Percentiles rank a stretch among this genome's conserved stretches.
Evolutionary conservation across 129 eudicot species (phyloP).

Genomic region (Ambrosia artemisiifolia): DNA sequence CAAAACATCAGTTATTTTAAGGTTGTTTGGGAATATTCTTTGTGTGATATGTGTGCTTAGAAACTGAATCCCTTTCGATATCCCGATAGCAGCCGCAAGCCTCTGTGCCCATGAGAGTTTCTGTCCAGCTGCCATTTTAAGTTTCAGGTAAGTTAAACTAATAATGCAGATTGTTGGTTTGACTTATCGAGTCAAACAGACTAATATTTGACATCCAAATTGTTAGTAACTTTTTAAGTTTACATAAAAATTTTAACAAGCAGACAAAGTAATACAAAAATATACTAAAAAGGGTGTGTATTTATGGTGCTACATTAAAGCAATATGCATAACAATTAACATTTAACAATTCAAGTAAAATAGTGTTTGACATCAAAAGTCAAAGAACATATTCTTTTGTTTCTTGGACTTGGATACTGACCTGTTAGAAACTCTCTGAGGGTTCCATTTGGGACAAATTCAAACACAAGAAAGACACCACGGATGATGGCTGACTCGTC

Average conservation of each 20-base stretch:
- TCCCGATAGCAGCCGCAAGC: constrained; percentile 55
- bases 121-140: constrained; percentile 38
- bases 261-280: neutral
- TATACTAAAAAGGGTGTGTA: neutral
- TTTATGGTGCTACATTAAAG: neutral
- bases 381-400: neutral
- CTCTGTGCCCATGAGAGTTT: constrained; percentile 56
- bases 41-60: constrained; percentile 53
- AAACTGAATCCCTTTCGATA: constrained; percentile 68
- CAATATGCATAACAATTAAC: neutral
- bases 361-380: constrained; percentile 11
- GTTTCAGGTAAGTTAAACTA: neutral
- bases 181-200: constrained; percentile 15
- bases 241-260: neutral
- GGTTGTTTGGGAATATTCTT: constrained; percentile 39
- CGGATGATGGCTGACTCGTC: constrained; percentile 46
- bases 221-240: neutral
- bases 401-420: constrained; percentile 17
- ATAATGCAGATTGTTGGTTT: neutral
- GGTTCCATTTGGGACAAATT: constrained; percentile 56
- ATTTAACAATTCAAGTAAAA: neutral
- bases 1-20: constrained; percentile 57
- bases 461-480: constrained; percentile 42
- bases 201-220: neutral
- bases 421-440: constrained; percentile 52